Percentiles rank a stretch among this genome's conserved stretches.
Evolutionary conservation across 139 green algal species (phyloP).

Genomic region (Mesotaenium endlicherianum): DNA sequence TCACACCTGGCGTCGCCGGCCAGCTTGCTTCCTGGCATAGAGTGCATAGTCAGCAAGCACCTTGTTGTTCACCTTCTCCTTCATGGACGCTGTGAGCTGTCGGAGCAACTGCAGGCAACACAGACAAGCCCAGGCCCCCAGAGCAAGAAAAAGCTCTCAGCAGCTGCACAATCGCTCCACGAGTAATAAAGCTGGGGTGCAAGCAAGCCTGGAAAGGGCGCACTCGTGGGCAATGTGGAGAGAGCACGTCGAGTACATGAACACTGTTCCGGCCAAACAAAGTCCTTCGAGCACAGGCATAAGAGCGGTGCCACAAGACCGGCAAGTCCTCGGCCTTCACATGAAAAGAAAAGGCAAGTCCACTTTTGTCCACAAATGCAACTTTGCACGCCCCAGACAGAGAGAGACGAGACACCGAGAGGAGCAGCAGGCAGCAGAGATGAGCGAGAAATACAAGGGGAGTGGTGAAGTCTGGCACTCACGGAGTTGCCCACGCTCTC

Average conservation of each 20-base stretch:
- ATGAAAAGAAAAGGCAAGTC: too few species aligned
- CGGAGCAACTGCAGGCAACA: background rate
- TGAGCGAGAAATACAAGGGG: background rate
- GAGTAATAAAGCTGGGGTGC: background rate
- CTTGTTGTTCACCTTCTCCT: conserved; percentile 15
- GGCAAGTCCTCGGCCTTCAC: too few species aligned
- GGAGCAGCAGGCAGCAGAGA: background rate
- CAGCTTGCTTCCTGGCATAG: background rate
- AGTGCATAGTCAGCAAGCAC: background rate
- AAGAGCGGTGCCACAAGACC: too few species aligned
- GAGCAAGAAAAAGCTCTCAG: background rate
- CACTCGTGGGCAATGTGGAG: background rate
- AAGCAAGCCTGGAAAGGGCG: background rate
- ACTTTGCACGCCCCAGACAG: too few species aligned
- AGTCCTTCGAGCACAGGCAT: background rate
- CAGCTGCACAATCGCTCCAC: background rate
- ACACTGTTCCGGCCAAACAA: background rate
- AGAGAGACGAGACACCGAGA: background rate
- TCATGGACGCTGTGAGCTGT: background rate
- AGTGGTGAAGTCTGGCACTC: background rate
- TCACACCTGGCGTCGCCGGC: too few species aligned
- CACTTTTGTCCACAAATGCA: too few species aligned
- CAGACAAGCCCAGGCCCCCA: background rate
- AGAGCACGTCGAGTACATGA: background rate
- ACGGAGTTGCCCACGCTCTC: background rate